A percentile compares a stretch with the other conserved stretches of the same genome.
phyloP scores from a whole-genome alignment of 768 basidiomycete species.

The Lentinula sp. region DNA sequence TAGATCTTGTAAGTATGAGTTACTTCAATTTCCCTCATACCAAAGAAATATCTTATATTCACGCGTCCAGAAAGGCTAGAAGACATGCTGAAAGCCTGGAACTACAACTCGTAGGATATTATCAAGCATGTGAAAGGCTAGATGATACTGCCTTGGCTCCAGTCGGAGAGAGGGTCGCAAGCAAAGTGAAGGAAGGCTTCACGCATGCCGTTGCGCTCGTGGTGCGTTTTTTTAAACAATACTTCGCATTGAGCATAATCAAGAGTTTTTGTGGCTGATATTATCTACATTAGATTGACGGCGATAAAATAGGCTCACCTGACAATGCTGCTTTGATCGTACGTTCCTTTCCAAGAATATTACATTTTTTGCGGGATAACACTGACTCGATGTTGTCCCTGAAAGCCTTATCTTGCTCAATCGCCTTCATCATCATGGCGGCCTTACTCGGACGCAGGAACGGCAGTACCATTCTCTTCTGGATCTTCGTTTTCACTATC shows the following conservation, averaged over 20 bases:
- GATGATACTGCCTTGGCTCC: slow-evolving; percentile 57
- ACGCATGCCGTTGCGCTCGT: slow-evolving; percentile 62
- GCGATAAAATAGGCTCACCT: slow-evolving; percentile 42
- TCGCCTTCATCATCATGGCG: slow-evolving; percentile 37
- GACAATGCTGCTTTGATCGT: slow-evolving; percentile 50
- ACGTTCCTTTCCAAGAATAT: neutral
- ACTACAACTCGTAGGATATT: slow-evolving; percentile 62
- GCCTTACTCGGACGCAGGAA: slow-evolving; percentile 28
- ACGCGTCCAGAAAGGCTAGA: slow-evolving; percentile 36
- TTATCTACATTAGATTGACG: slow-evolving; percentile 45
- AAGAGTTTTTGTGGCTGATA: slow-evolving; percentile 2
- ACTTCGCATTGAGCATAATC: neutral
- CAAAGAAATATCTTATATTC: neutral
- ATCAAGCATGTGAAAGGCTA: slow-evolving; percentile 64
- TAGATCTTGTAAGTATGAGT: slow-evolving; percentile 56
- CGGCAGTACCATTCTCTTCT: slow-evolving; percentile 31
- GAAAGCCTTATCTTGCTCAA: slow-evolving; percentile 46
- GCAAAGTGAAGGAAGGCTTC: slow-evolving; percentile 48
- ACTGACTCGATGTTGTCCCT: neutral
- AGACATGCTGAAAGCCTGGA: slow-evolving; percentile 51
- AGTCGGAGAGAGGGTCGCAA: slow-evolving; percentile 58
- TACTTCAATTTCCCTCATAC: neutral
- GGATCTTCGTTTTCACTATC: slow-evolving; percentile 43
- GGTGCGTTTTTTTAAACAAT: slow-evolving; percentile 31
- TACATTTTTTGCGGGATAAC: neutral